Base-by-base conservation (phyloP, 352 stramenopile species). In the Globisporangium okanoganense region DNA sequence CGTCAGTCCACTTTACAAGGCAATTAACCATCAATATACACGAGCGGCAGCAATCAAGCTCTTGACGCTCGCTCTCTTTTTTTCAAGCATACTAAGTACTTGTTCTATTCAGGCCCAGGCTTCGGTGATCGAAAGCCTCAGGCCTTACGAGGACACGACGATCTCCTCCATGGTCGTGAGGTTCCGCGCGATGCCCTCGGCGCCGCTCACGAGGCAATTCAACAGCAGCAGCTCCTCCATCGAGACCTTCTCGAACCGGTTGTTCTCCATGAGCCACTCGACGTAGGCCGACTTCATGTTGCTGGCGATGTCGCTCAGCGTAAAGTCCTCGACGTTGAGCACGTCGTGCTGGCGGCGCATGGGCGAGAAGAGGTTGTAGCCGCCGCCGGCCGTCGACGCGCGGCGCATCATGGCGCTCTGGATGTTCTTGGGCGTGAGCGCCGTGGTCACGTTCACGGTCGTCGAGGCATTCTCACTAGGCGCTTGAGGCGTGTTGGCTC, bases 141-240 rank as follows among this genome's bases (percentile, higher is more conserved):
- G 13, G 38, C 38, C 40, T 64, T 88, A 90, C 1, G 78, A 81
- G 16, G 77, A 72, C 16, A 90, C 71, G 25, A 88, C 75, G 60
- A 90, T 89, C 58, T 93, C 79, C 71, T 90, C 81, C 67, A 93
- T 78, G 8, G 73, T 65, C 31, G 85, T 88, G 5, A 94, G 64
- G 31, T 88, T 87, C 13, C 67, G 75, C 2, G 82, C 85, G 56
- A 94, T 90, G 38, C 82, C 81, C 20, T 90, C 80, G n/a, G 82
- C 80, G 10, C 80, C 85, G 52, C 82, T 92, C n/a, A 94, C 79
- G 22, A 94, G 66, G 53, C 85, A 94, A 56, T 91, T 94, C 27
- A 94, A 73, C 41, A 94, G 69, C 31, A 94, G 62, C 27, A 94
- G 67, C 51, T 92, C 82, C 54, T 94, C 85, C 82, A 94, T 92